Evolutionary conservation across 202 grass and related monocot species (phyloP), one percentile per base, ranked within the genome.

Genomic region (Setaria viridis): DNA sequence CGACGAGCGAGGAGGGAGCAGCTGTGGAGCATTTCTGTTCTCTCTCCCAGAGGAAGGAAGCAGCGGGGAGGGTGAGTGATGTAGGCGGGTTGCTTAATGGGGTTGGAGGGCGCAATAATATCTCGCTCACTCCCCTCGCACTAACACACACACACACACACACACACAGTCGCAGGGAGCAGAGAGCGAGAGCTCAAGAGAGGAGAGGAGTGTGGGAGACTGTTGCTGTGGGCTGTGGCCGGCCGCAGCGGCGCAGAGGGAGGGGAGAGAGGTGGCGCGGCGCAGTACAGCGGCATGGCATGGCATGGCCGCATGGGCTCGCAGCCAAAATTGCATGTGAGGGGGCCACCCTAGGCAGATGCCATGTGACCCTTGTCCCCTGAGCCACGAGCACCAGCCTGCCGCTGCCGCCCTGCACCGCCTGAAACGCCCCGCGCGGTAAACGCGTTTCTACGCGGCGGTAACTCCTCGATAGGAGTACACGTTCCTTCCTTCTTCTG

Each of bases 361-460:
- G 48, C 50, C 85, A 76, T 87, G 85, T 82, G 78, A 87, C 10
- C 78, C 62, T 14, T 82, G 78, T 81, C 78, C n/a, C 85, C 85
- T 58, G 8, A 53, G 6, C 70, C 70, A 73, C 70, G 70, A 73
- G 70, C 70, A 32, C 70, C 7, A 8, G 69, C 45, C 45, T 70
- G 15, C 67, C 5, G 39, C 45, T 2, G 11, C 20, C 20, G 45
- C 19, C 3, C 67, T 14, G 41, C 67, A n/a, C 19, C 4, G 4
- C 67, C 35, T 37, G 35, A 37, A 42, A 14, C 8, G 56, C 13
- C 49, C 10, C 12, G 3, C 51, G 51, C 51, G 56, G 58, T 60
- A 55, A 12, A 60, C 58, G 58, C 58, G n/a, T 60, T 60, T 60
- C 21, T 29, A 60, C 58, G 4, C 9, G 21, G 9, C 58, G n/a